Conservation (phyloP, 805 yeast genomes). For the Metschnikowia santaceciliae region DNA sequence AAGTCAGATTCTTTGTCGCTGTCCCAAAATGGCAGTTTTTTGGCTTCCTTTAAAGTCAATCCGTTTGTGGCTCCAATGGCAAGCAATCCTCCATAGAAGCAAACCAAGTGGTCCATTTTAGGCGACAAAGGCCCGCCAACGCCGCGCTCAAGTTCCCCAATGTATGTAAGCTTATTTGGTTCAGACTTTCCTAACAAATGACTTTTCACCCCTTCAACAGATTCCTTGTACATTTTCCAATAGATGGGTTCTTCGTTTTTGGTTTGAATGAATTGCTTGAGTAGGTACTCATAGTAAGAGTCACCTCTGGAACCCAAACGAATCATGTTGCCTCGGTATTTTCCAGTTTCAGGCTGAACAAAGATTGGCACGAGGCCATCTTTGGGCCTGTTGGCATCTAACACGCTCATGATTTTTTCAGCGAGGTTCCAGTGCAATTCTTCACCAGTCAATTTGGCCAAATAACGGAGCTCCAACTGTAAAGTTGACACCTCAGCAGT, state of each 20-base stretch:
- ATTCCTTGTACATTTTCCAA: slow-evolving; percentile 69
- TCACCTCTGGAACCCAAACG: slow-evolving; percentile 91
- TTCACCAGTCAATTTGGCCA: slow-evolving; percentile 79
- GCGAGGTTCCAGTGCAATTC: slow-evolving; percentile 70
- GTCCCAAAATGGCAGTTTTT: slow-evolving; percentile 54
- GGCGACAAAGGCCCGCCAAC: slow-evolving; percentile 53
- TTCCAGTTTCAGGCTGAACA: slow-evolving; percentile 71
- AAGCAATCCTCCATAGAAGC: slow-evolving; percentile 85
- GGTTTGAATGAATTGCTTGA: slow-evolving; percentile 84
- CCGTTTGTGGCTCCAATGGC: slow-evolving; percentile 91
- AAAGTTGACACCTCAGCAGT: slow-evolving; percentile 88
- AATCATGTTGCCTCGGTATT: slow-evolving; percentile 59
- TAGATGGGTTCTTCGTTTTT: slow-evolving; percentile 56
- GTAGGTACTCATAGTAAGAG: slow-evolving; percentile 83
- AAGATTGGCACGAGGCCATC: slow-evolving; percentile 84
- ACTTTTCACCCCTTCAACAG: slow-evolving; percentile 72
- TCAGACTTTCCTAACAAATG: slow-evolving; percentile 56
- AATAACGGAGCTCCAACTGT: slow-evolving; percentile 82
- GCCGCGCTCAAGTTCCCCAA: slow-evolving; percentile 78
- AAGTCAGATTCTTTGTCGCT: slow-evolving; percentile 57
- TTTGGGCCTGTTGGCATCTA: slow-evolving; percentile 59
- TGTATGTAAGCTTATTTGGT: slow-evolving; percentile 60
- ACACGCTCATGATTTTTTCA: slow-evolving; percentile 65
- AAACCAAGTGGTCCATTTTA: slow-evolving; percentile 91
- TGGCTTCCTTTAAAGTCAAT: slow-evolving; percentile 50